Evolutionary conservation across 345 rosid genomes (phyloP).

Genomic region (Bruguiera parviflora): DNA sequence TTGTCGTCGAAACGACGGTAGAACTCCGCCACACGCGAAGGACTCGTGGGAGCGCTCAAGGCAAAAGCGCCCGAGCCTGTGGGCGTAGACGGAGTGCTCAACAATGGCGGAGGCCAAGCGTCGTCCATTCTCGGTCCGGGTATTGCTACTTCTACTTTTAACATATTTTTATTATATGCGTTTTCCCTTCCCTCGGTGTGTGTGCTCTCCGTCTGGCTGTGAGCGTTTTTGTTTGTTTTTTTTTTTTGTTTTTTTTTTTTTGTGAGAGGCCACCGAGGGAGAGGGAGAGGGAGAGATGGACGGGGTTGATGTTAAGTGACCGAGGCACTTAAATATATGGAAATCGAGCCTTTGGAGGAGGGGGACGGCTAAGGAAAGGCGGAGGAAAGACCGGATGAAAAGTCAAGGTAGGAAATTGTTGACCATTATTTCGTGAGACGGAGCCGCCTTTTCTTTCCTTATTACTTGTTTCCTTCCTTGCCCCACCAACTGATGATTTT

Average conservation of each 20-base stretch:
- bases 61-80: conserved; percentile 47
- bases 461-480: background rate
- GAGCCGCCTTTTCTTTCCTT: conserved; percentile 38
- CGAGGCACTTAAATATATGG: background rate
- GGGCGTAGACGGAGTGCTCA: conserved; percentile 70
- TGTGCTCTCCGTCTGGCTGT: too few relatives aligned
- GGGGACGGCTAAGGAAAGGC: background rate
- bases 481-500: background rate
- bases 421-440: conserved; percentile 26
- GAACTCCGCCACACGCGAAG: conserved; percentile 52
- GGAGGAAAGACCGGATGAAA: conserved; percentile 19
- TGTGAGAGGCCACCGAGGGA: background rate
- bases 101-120: conserved; percentile 32
- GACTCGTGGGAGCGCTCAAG: conserved; percentile 81
- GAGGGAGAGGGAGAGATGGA: conserved; percentile 1
- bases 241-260: too few relatives aligned
- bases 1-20: conserved; percentile 42
- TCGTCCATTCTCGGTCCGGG: conserved; percentile 44
- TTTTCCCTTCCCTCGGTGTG: background rate
- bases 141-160: conserved; percentile 44
- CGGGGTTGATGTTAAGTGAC: background rate
- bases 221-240: too few relatives aligned
- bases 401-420: conserved; percentile 17
- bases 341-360: background rate
- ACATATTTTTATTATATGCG: background rate